phyloP scores from a whole-genome alignment of 2,329 filamentous ascomycete species.

The Aspergillus japonicus region DNA sequence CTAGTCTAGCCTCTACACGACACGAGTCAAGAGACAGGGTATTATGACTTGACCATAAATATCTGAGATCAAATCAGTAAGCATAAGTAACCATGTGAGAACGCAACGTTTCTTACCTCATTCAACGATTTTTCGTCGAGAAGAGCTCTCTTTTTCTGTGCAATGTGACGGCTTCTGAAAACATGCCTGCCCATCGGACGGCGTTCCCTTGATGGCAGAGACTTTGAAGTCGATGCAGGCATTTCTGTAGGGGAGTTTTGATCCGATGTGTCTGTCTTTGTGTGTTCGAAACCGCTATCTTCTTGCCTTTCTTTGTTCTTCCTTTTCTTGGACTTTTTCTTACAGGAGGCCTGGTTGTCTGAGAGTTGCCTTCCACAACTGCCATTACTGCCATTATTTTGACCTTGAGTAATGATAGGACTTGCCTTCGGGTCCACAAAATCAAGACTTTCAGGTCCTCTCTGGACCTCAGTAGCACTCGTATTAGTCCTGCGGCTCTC shows the following conservation, averaged over 20 bases:
- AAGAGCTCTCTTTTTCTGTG: conserved; percentile 80
- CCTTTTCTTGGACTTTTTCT: conserved; percentile 37
- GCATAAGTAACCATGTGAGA: not conserved
- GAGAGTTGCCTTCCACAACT: not conserved
- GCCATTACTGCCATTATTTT: not conserved
- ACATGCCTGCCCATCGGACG: conserved; percentile 63
- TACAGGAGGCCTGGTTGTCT: not conserved
- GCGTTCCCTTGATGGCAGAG: conserved; percentile 48
- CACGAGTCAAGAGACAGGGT: not conserved
- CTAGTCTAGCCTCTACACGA: not conserved
- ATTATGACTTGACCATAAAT: conserved; percentile 36
- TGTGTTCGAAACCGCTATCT: conserved; percentile 24
- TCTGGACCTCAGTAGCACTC: not conserved
- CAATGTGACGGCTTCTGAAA: conserved; percentile 78
- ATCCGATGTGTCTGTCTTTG: conserved; percentile 1
- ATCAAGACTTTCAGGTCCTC: not conserved
- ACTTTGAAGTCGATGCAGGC: conserved; percentile 46
- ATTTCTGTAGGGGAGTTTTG: conserved; percentile 35
- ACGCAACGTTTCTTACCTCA: conserved; percentile 58
- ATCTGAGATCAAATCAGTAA: conserved; percentile 29
- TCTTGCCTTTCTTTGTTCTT: conserved; percentile 32
- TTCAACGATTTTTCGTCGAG: conserved; percentile 80
- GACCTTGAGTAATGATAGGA: not conserved
- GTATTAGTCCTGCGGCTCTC: not conserved
- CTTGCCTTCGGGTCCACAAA: not conserved